Percentiles rank a stretch among this genome's conserved stretches.
Evolutionary conservation across 306 rosid species (phyloP).

Genomic region (Malus sieversii): DNA sequence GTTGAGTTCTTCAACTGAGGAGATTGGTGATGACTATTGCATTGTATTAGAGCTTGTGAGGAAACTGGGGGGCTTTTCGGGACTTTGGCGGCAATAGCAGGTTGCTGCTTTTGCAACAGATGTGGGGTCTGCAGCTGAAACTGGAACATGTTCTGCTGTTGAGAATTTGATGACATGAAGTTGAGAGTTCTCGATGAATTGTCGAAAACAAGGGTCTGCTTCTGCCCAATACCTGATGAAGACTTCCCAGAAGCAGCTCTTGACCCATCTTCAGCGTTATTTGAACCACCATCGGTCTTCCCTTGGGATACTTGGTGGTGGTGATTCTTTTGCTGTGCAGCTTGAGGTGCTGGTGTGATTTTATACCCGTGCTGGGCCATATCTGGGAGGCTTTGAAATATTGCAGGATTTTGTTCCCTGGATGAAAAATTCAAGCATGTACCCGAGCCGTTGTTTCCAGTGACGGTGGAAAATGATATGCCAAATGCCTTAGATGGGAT

Average conservation of each 20-base stretch:
- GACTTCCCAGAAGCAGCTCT: constrained; percentile 41
- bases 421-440: constrained; percentile 25
- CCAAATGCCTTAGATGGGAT: constrained; percentile 56
- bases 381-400: constrained; percentile 50
- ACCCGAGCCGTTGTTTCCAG: constrained; percentile 18
- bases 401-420: constrained; percentile 12
- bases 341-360: constrained; percentile 30
- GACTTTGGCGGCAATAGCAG: constrained; percentile 26
- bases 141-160: constrained; percentile 40
- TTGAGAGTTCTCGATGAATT: constrained; percentile 53
- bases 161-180: constrained; percentile 48
- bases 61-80: constrained; percentile 33
- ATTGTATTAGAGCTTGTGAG: constrained; percentile 30
- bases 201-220: constrained; percentile 61
- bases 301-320: constrained; percentile 35
- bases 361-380: constrained; percentile 39
- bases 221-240: constrained; percentile 32
- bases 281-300: constrained; percentile 34
- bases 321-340: constrained; percentile 39
- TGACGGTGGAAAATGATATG: constrained; percentile 41
- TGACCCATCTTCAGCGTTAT: constrained; percentile 34
- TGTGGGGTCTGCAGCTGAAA: constrained; percentile 40
- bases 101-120: constrained; percentile 40
- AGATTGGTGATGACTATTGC: constrained; percentile 35
- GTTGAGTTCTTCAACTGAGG: constrained; percentile 33